A percentile compares a stretch with the other conserved stretches of the same genome.
phyloP scores from a whole-genome alignment of 1,284 basidiomycete genomes.

The Mrakiaceae sp. region DNA sequence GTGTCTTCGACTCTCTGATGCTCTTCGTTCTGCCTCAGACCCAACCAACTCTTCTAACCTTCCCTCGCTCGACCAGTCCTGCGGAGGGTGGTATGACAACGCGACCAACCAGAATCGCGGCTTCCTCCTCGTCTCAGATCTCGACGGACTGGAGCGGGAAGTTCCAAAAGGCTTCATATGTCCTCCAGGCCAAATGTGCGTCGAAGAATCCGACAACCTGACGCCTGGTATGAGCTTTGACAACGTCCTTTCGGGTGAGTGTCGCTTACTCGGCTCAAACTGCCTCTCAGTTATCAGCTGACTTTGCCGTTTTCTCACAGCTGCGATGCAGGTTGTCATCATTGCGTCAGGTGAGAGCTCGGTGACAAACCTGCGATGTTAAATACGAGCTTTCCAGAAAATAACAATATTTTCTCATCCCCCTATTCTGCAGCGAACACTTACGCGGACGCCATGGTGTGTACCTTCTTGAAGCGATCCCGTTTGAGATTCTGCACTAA shows the following conservation, averaged over 20 bases:
- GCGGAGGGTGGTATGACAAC: conserved; percentile 66
- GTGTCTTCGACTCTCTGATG: background rate
- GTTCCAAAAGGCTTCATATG: conserved; percentile 66
- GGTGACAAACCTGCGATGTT: too few relatives aligned
- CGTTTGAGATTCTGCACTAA: background rate
- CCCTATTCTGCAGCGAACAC: conserved; percentile 30
- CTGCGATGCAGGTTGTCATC: conserved; percentile 74
- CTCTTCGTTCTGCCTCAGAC: conserved; percentile 21
- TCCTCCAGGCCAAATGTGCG: conserved; percentile 67
- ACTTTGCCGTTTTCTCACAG: too few relatives aligned
- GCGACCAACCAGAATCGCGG: conserved; percentile 35
- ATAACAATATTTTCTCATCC: too few relatives aligned
- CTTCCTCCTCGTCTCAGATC: conserved; percentile 17
- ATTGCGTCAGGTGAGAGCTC: conserved; percentile 59
- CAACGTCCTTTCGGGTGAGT: too few relatives aligned
- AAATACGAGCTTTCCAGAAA: too few relatives aligned
- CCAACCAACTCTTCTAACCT: conserved; percentile 30
- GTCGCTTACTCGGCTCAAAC: too few relatives aligned
- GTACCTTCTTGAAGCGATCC: background rate
- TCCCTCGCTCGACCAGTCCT: conserved; percentile 44
- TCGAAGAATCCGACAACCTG: background rate
- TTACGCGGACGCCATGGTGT: conserved; percentile 36
- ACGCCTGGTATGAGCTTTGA: too few relatives aligned
- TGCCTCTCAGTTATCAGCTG: too few relatives aligned
- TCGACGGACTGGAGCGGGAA: conserved; percentile 31